These are phyloP conservation scores for Colletotrichum brevisporum DNA, from an alignment of 2,329 filamentous ascomycete species.

Conservation along the genomic window DNA sequence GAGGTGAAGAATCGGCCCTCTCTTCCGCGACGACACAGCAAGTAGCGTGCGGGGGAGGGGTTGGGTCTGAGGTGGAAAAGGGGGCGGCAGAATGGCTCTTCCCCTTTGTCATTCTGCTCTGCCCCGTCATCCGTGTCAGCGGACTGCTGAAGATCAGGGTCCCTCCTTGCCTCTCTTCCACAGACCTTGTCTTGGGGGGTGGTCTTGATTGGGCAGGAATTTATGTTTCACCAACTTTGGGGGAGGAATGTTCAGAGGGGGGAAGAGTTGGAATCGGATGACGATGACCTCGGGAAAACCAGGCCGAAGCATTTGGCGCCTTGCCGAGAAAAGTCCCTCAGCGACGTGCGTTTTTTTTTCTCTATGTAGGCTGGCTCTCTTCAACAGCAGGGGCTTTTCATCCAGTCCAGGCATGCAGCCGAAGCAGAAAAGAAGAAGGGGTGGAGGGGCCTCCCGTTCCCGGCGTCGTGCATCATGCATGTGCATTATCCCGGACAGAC, in stretches of 20 bases:
- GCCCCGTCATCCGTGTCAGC: background rate
- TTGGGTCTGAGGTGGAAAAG: background rate
- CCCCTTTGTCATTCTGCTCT: background rate
- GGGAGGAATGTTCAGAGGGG: too few species aligned
- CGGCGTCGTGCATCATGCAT: constrained; percentile 30
- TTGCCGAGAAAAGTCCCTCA: background rate
- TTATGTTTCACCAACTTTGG: constrained; percentile 18
- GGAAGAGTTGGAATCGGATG: background rate
- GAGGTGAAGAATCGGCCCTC: background rate
- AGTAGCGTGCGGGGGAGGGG: constrained; percentile 23
- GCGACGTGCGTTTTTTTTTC: too few species aligned
- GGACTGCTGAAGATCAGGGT: constrained; percentile 16
- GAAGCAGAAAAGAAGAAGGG: background rate
- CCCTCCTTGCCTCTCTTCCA: constrained; percentile 5
- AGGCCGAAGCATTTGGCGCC: background rate
- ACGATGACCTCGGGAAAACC: background rate
- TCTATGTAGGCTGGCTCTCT: background rate
- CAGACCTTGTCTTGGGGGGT: background rate
- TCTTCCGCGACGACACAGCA: too few species aligned
- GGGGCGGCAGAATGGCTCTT: too few species aligned
- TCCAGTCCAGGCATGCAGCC: background rate
- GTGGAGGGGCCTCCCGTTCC: background rate
- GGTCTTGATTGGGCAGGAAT: background rate
- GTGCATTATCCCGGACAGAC: constrained; percentile 16
- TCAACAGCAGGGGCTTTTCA: background rate